These are phyloP conservation scores for Coniochaeta sp. DNA, from an alignment of 2,329 filamentous ascomycete genomes.

Conservation along the genomic window DNA sequence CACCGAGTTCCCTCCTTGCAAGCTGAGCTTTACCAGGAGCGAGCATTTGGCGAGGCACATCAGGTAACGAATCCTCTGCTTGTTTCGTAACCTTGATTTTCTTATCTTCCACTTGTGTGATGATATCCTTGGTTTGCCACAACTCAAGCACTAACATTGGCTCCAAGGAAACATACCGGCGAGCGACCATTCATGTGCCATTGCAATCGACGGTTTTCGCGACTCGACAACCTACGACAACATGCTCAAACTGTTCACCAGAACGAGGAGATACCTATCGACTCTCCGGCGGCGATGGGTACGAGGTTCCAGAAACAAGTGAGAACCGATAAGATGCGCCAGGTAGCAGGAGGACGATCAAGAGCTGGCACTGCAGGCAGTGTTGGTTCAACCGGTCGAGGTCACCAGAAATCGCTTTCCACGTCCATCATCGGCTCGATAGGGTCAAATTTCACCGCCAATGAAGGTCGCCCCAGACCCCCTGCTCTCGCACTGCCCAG, in stretches of 20 bases:
- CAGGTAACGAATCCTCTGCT: constrained; percentile 44
- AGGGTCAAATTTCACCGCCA: constrained; percentile 58
- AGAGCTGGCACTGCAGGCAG: constrained; percentile 73
- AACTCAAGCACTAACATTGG: constrained; percentile 13
- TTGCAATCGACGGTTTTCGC: constrained; percentile 85
- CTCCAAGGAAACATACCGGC: constrained; percentile 81
- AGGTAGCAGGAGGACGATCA: constrained; percentile 57
- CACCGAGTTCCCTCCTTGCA: constrained; percentile 89
- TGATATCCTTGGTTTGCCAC: constrained; percentile 2
- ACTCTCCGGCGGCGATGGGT: constrained; percentile 87
- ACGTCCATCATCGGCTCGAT: constrained; percentile 78
- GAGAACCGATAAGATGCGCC: constrained; percentile 74
- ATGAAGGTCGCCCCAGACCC: constrained; percentile 64
- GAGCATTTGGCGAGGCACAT: constrained; percentile 95
- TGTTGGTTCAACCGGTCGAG: constrained; percentile 60
- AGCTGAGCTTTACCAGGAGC: constrained; percentile 88
- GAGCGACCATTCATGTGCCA: constrained; percentile 96
- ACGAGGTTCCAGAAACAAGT: constrained; percentile 91
- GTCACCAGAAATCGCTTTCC: constrained; percentile 79
- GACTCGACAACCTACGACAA: constrained; percentile 89
- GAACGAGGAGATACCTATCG: constrained; percentile 91
- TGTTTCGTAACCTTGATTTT: neutral
- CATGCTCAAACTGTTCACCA: constrained; percentile 97
- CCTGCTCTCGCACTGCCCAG: constrained; percentile 72
- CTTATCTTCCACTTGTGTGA: neutral